Base-by-base conservation (phyloP, 768 basidiomycete species). In the Chalciporus chontae region DNA sequence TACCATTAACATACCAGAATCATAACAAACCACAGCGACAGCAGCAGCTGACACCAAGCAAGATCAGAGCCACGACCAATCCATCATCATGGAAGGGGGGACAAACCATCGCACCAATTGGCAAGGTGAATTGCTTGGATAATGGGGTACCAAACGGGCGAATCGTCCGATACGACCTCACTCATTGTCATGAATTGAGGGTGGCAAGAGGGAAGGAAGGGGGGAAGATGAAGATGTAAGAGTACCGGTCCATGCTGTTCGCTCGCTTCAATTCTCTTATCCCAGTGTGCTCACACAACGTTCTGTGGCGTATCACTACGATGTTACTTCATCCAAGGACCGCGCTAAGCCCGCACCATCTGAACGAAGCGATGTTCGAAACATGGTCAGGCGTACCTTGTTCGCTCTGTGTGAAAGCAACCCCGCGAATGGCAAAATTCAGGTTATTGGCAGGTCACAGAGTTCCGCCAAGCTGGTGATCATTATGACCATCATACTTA, bases 71-170 rank as follows among this genome's bases (percentile, higher is more conserved):
- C 7, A 40, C 14, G 9, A 5, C 38, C 15, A 17, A 7, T 15
- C 17, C 19, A 24, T 24, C 9, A 14, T 19, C n/a, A n/a, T n/a
- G n/a, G 13, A 14, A 29, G 8, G 40, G 27, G 23, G 29, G 41
- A 51, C 9, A 26, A 47, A 59, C 45, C 57, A 38, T 52, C 45
- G 47, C 58, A 59, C 46, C 47, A 51, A 14, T 60, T 53, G 36
- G 43, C 42, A 5, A 61, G 50, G 34, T 61, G 59, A 4, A 58
- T 36, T 14, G 46, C 59, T 14, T 37, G 27, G 3, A 61, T 14
- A 19, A 8, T 36, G 27, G 51, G 47, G 32, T 50, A 54, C 48
- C 48, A 60, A 13, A 5, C 11, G 10, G 51, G 3, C 1, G 52
- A 51, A 32, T 57, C 50, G 21, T 59, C 57, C 13, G 10, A 43